Evolutionary conservation across 257 asterid genomes (phyloP), one percentile per base, ranked within the genome.

Genomic region (Solanum verrucosum): DNA sequence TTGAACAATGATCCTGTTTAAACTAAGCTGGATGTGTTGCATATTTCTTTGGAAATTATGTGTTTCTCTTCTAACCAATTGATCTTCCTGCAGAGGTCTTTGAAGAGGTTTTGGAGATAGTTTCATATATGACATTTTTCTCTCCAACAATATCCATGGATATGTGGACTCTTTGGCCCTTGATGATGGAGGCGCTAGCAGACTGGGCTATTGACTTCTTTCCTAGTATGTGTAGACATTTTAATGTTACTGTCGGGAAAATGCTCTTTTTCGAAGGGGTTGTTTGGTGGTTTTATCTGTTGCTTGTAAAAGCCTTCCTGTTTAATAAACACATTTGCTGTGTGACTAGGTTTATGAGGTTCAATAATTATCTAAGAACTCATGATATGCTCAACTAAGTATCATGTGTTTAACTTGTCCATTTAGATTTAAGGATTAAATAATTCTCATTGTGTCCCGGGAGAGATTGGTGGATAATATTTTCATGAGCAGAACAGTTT

Each of bases 181-280:
- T 97, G 86, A 90, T 97, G 98, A 96, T 96, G 94, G 97, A 96
- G 87, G 96, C 99, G 4, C 91, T 97, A 89, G 95, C 98, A 88
- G 99, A 97, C 71, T 97, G 99, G 99, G 99, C 99, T 78, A 95
- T 97, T 86, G 99, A 97, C 90, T 97, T 95, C 94, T 97, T 96
- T 90, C 95, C 98, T 85, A 97, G 99, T 97, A 96, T 46, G 99
- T 75, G 46, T 87, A 34, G 33, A 29, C 31, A 49, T 33, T 49
- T 81, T 16, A 31, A 46, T 82, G 29, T 29, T 82, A 18, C 44
- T 49, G 86, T 46, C 4, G 21, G 59, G 59, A n/a, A 75, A 77
- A 5, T 5, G 49, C 65, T 35, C 42, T 29, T 77, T 75, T 5
- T n/a, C 21, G 4, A 81, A 81, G 20, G n/a, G 68, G 88, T 12